A percentile compares a stretch with the other conserved stretches of the same genome.
Conservation (phyloP, 1,139 yeast species). For the Wickerhamomyces sp. region DNA sequence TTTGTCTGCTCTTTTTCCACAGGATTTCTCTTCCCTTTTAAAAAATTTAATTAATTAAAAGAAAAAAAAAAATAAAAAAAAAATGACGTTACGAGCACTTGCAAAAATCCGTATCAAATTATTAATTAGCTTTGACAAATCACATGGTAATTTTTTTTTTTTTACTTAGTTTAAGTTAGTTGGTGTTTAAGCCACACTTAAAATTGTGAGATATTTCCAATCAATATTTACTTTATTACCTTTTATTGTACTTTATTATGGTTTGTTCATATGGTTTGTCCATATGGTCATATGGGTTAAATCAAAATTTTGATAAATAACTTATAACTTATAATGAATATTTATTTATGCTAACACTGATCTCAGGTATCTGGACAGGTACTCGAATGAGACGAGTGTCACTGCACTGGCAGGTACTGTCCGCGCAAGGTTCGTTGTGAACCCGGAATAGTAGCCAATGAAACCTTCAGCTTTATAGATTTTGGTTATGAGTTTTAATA, state of each 20-base stretch:
- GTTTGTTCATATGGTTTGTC: no score
- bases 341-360: conserved; percentile 2
- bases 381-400: conserved; percentile 90
- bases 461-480: conserved; percentile 72
- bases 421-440: conserved; percentile 76
- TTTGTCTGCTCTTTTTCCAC: no score
- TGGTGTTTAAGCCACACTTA: background rate
- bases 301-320: no score
- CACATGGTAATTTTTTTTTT: background rate
- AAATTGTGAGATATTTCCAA: no score
- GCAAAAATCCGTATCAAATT: no score
- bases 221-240: conserved; percentile 2
- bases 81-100: background rate
- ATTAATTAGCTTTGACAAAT: no score
- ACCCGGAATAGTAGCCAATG: conserved; percentile 85
- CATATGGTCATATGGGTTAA: no score
- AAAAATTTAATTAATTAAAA: no score
- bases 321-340: background rate
- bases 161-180: background rate
- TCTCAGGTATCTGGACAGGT: conserved; percentile 51
- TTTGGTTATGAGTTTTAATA: conserved; percentile 42
- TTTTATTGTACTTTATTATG: background rate
- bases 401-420: conserved; percentile 96
- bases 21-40: no score
- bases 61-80: no score